Evolutionary conservation across 2,329 filamentous ascomycete genomes (phyloP).

Genomic region (Nothopassalora personata): DNA sequence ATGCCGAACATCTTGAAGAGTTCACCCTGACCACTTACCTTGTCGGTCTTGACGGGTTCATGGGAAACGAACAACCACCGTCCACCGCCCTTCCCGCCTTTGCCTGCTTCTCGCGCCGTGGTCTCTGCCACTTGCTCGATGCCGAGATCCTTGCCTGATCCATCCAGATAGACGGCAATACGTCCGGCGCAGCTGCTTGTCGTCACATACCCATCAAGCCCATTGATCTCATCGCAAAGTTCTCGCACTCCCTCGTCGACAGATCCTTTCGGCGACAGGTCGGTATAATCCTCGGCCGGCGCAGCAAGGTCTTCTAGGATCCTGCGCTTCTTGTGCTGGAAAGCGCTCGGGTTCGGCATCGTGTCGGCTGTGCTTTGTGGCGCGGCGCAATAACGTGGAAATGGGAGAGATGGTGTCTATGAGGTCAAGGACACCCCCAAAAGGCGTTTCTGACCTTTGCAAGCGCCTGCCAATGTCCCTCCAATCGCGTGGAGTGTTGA

Average conservation of each 20-base stretch:
- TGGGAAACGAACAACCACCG: slow-evolving; percentile 87
- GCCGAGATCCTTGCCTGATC: slow-evolving; percentile 46
- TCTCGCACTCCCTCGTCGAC: slow-evolving; percentile 73
- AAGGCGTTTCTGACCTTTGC: background rate
- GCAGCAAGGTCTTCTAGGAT: slow-evolving; percentile 67
- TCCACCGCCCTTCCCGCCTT: slow-evolving; percentile 78
- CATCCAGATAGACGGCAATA: slow-evolving; percentile 83
- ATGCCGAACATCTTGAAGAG: slow-evolving; percentile 18
- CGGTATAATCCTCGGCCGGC: slow-evolving; percentile 67
- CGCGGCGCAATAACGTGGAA: background rate
- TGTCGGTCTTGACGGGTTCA: slow-evolving; percentile 52
- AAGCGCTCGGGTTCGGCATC: slow-evolving; percentile 6
- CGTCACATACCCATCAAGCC: slow-evolving; percentile 69
- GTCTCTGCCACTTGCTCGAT: slow-evolving; percentile 1
- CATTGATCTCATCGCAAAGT: slow-evolving; percentile 75
- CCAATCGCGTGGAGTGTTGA: background rate
- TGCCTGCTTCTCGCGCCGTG: slow-evolving; percentile 48
- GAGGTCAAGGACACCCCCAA: background rate
- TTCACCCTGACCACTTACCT: slow-evolving; percentile 10
- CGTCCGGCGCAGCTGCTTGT: slow-evolving; percentile 90
- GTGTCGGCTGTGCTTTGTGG: background rate
- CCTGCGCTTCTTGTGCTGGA: slow-evolving; percentile 56
- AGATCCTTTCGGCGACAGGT: slow-evolving; percentile 82
- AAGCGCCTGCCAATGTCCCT: background rate
- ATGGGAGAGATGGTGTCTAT: background rate